Evolutionary conservation across 2,329 filamentous ascomycete species (phyloP).

Genomic region (Leptographium galeiforme): DNA sequence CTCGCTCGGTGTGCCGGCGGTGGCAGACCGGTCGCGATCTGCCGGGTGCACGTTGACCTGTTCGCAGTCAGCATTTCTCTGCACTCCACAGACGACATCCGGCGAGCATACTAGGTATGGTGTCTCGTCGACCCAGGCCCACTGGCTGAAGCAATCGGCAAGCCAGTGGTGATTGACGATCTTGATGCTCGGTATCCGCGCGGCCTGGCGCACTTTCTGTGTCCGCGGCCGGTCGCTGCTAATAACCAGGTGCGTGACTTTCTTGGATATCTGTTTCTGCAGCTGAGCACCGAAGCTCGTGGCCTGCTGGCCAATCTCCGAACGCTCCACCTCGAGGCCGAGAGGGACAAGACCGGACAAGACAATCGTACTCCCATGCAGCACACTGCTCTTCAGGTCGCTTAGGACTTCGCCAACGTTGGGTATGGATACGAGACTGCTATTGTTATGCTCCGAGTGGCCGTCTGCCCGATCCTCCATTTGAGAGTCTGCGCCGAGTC

Average conservation of each 20-base stretch:
- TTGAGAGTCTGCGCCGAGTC: constrained; percentile 18
- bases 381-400: constrained; percentile 61
- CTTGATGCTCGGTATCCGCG: constrained; percentile 65
- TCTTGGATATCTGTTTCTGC: constrained; percentile 40
- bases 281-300: constrained; percentile 69
- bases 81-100: neutral
- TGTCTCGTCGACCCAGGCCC: constrained; percentile 65
- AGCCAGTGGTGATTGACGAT: constrained; percentile 92
- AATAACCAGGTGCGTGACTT: constrained; percentile 63
- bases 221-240: constrained; percentile 62
- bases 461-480: constrained; percentile 16
- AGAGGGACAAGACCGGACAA: constrained; percentile 84
- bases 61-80: neutral
- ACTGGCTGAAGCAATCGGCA: constrained; percentile 68
- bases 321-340: constrained; percentile 62
- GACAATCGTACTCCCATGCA: constrained; percentile 65
- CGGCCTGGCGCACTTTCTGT: constrained; percentile 80
- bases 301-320: constrained; percentile 80
- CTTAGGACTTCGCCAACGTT: constrained; percentile 81
- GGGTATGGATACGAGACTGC: constrained; percentile 32
- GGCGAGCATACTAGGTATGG: constrained; percentile 43
- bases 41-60: constrained; percentile 57
- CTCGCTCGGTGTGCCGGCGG: constrained; percentile 19
- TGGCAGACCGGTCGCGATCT: constrained; percentile 32
- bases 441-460: constrained; percentile 23